A percentile compares a stretch with the other conserved stretches of the same genome.
phyloP scores from a whole-genome alignment of 2,329 filamentous ascomycete genomes.

The Graphilbum ipis-grandicollis region DNA sequence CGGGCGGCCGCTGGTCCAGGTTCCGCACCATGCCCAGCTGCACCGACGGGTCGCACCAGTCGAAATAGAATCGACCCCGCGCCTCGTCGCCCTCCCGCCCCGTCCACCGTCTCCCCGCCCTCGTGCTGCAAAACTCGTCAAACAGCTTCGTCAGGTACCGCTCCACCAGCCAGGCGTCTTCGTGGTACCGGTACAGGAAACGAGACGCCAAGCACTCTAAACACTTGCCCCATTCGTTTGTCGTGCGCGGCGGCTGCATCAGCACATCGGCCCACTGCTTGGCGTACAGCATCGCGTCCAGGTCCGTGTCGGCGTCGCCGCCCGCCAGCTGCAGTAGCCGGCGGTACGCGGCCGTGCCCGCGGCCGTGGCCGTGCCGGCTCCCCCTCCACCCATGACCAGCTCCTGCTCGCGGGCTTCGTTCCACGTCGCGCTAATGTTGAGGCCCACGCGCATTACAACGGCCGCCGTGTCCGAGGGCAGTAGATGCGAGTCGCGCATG shows the following conservation, averaged over 20 bases:
- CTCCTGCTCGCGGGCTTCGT: constrained; percentile 21
- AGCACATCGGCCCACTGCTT: constrained; percentile 54
- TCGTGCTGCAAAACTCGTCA: constrained; percentile 37
- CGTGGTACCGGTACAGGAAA: constrained; percentile 47
- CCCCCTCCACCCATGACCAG: too few species aligned
- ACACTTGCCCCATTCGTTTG: constrained; percentile 38
- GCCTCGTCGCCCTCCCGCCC: constrained; percentile 8
- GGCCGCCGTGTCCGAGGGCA: constrained; percentile 43
- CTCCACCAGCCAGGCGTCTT: constrained; percentile 56
- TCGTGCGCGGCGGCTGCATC: constrained; percentile 28
- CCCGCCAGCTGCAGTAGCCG: not conserved
- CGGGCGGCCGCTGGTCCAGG: constrained; percentile 24
- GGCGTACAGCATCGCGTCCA: constrained; percentile 48
- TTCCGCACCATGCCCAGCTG: constrained; percentile 24
- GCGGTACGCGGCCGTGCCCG: not conserved
- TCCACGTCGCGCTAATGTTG: constrained; percentile 61
- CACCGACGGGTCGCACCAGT: constrained; percentile 19
- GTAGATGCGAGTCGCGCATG: constrained; percentile 33
- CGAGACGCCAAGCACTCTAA: constrained; percentile 48
- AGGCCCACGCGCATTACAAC: constrained; percentile 61
- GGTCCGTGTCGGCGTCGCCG: constrained; percentile 36
- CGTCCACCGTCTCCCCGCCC: constrained; percentile 37
- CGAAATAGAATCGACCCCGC: too few species aligned
- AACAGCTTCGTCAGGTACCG: constrained; percentile 47
- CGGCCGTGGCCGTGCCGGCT: too few species aligned